Base-by-base conservation (phyloP, 306 rosid genomes). In the Cicer judaicum region DNA sequence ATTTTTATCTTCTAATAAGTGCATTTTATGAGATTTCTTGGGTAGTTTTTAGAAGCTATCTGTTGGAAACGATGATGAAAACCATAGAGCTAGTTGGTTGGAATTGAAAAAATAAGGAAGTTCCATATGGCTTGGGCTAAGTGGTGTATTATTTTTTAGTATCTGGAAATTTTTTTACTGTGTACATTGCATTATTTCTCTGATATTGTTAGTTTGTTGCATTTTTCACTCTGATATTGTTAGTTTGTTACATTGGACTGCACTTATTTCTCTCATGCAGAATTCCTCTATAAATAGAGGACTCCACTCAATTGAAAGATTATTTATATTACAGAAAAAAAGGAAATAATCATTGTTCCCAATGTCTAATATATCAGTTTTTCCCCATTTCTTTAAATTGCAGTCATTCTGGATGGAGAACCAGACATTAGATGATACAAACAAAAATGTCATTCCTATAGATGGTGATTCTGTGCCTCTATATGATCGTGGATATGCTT, bases 391-490 rank as follows among this genome's bases (percentile, higher is more conserved):
- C 44, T 70, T 83, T 75, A n/a, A 42, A 62, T n/a, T 85, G 90
- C 92, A 95, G 99, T 77, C 97, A 46, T 95, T 90, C 87, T 92
- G 97, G 99, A 86, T 92, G 83, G 98, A 95, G 80, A 88, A 89
- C 83, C 89, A 87, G 75, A 79, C 82, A 71, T 57, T 72, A 70
- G 83, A 83, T 61, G 92, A 81, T 69, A 79, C 79, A 80, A 77
- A 68, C 57, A 80, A 53, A 54, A 83, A 82, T 67, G 82, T 78
- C 49, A 55, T 74, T 71, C 87, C 92, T 61, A 79, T 92, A 81
- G 97, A 90, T 86, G 63, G 80, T 82, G 86, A 79, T 77, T 83
- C 80, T 14, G 97, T 88, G 81, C 99, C 99, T 53, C 86, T 90
- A 10, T 95, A 95, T 85, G 99, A 95, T 79, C 97, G 99, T 1